Evolutionary conservation across 129 eudicot species (phyloP).

Genomic region (Heracleum sosnowskyi): DNA sequence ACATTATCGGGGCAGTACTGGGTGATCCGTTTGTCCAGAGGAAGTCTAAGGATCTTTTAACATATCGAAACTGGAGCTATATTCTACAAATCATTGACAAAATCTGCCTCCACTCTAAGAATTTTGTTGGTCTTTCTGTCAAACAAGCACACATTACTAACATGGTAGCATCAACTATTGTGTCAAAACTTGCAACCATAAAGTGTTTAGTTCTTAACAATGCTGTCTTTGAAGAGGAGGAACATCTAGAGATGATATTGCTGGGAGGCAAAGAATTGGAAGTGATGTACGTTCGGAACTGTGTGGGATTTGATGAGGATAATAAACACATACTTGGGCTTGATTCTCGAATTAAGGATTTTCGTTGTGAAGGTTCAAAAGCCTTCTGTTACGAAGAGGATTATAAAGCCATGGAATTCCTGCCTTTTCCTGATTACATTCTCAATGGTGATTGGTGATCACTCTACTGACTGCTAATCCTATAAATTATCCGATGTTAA

Average conservation of each 20-base stretch:
- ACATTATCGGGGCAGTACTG: no score
- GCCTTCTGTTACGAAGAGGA: no score
- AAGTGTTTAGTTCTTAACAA: not conserved
- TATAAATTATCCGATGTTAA: no score
- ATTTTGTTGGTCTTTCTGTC: not conserved
- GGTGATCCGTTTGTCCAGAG: no score
- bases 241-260: not conserved
- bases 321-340: not conserved
- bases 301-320: not conserved
- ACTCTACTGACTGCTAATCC: no score
- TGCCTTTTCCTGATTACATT: no score
- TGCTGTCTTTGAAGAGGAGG: not conserved
- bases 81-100: not conserved
- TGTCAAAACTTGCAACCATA: not conserved
- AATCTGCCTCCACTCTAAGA: not conserved
- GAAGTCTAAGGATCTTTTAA: no score
- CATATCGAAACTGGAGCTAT: not conserved
- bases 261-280: not conserved
- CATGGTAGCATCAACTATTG: not conserved
- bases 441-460: no score
- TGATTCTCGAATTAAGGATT: not conserved
- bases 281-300: not conserved
- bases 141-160: not conserved
- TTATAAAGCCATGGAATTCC: no score
- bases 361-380: not conserved